Evolutionary conservation across 2,329 filamentous ascomycete species (phyloP).

Genomic region (Fusarium camptoceras): DNA sequence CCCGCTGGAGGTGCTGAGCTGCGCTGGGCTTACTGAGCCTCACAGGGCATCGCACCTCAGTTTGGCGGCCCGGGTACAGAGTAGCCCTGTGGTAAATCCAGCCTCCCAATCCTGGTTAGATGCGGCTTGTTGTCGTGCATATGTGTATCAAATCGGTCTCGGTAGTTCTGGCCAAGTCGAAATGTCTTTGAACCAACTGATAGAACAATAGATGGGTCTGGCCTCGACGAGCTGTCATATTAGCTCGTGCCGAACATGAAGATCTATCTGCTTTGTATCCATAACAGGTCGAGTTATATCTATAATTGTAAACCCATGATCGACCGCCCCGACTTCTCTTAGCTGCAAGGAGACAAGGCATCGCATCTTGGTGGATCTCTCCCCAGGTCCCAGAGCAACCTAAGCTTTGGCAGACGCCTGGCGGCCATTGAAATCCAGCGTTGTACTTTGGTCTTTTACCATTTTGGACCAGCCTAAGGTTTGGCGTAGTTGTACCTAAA

Average conservation of each 20-base stretch:
- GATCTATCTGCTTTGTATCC: background rate
- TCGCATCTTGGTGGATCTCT: conserved; percentile 34
- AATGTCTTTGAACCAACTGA: conserved; percentile 16
- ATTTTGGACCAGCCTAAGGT: conserved; percentile 30
- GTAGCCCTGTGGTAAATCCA: conserved; percentile 24
- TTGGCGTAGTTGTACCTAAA: conserved; percentile 27
- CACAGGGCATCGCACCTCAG: conserved; percentile 21
- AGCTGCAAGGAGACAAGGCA: conserved; percentile 35
- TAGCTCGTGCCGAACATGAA: background rate
- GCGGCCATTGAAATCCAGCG: conserved; percentile 18
- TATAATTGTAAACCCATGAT: conserved; percentile 25
- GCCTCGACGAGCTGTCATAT: background rate
- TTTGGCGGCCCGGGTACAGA: conserved; percentile 3
- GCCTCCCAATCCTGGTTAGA: conserved; percentile 22
- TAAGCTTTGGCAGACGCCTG: conserved; percentile 31
- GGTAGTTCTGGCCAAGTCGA: conserved; percentile 23
- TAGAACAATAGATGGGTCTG: background rate
- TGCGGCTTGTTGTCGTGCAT: conserved; percentile 30
- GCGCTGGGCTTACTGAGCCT: conserved; percentile 34
- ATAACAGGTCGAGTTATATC: conserved; percentile 12
- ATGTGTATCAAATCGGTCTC: conserved; percentile 34
- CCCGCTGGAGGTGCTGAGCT: conserved; percentile 27
- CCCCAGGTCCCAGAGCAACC: conserved; percentile 33
- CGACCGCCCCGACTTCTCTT: conserved; percentile 31
- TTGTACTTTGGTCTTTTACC: conserved; percentile 37